These are phyloP conservation scores for Rhynchospora tenuis DNA, from an alignment of 176 grass and related monocot genomes.

Conservation along the genomic window DNA sequence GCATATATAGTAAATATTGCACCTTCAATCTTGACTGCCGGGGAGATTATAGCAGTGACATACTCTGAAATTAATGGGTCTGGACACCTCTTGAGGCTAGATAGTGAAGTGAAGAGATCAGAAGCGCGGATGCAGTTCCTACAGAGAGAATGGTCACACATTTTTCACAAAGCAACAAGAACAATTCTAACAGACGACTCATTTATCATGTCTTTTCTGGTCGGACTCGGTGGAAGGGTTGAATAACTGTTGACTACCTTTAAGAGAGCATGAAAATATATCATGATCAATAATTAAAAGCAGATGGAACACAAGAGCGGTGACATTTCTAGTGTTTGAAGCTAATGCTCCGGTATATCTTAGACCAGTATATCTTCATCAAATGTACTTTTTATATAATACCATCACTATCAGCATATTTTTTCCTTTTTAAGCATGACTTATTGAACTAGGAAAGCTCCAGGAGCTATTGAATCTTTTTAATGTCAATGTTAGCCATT, in stretches of 20 bases:
- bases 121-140: slow-evolving; percentile 66
- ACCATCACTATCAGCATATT: too few species aligned
- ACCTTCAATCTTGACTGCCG: slow-evolving; percentile 37
- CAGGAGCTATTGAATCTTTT: too few species aligned
- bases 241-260: slow-evolving; percentile 74
- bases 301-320: not conserved
- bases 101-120: slow-evolving; percentile 50
- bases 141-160: slow-evolving; percentile 71
- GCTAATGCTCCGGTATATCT: too few species aligned
- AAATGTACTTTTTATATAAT: too few species aligned
- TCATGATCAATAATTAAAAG: not conserved
- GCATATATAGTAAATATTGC: not conserved
- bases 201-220: slow-evolving; percentile 47
- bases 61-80: slow-evolving; percentile 67
- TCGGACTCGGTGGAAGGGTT: slow-evolving; percentile 58
- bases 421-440: too few species aligned
- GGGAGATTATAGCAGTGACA: slow-evolving; percentile 45
- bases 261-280: slow-evolving; percentile 51
- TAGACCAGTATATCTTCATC: too few species aligned
- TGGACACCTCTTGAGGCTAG: slow-evolving; percentile 65
- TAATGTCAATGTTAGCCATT: too few species aligned
- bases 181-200: slow-evolving; percentile 83
- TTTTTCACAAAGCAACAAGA: slow-evolving; percentile 79
- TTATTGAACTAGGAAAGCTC: too few species aligned
- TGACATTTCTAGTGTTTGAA: not conserved